Evolutionary conservation across 2,329 filamentous ascomycete genomes (phyloP).

Genomic region (Didymella arachidicola): DNA sequence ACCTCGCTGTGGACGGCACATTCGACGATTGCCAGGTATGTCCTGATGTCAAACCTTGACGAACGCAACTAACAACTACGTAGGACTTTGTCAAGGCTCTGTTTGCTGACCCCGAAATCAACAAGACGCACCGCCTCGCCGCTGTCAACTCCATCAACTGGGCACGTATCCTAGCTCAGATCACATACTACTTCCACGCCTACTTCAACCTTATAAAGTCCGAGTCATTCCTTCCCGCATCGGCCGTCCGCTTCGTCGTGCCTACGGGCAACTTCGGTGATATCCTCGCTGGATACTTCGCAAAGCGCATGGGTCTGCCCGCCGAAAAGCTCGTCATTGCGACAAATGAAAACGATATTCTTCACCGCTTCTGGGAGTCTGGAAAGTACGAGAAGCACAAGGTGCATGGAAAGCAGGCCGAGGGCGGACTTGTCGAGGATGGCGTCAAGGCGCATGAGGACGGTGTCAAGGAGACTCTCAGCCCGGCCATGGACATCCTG

Average conservation of each 20-base stretch:
- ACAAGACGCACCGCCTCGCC: conserved; percentile 81
- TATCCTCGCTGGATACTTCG: conserved; percentile 92
- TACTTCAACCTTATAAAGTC: conserved; percentile 81
- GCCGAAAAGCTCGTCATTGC: conserved; percentile 88
- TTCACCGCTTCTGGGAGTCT: conserved; percentile 92
- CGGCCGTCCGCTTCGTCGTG: conserved; percentile 81
- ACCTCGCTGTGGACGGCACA: conserved; percentile 85
- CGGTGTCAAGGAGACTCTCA: conserved; percentile 88
- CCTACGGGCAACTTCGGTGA: conserved; percentile 98
- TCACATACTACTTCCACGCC: conserved; percentile 94
- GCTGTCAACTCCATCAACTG: conserved; percentile 98
- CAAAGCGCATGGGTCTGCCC: conserved; percentile 86
- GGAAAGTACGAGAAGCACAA: conserved; percentile 88
- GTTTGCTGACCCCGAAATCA: conserved; percentile 85
- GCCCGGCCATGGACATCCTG: conserved; percentile 96
- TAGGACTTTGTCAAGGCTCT: conserved; percentile 92
- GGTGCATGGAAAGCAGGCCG: conserved; percentile 63
- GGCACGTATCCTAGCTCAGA: conserved; percentile 93
- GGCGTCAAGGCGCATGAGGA: conserved; percentile 69
- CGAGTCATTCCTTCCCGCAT: conserved; percentile 64
- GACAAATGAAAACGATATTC: conserved; percentile 97
- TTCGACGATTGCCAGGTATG: conserved; percentile 92
- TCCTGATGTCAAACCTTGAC: background rate
- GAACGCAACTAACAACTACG: conserved; percentile 30
- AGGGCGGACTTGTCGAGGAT: conserved; percentile 63